These are phyloP conservation scores for Podospora sp. DNA, from an alignment of 495 filamentous ascomycete species.

Conservation along the genomic window DNA sequence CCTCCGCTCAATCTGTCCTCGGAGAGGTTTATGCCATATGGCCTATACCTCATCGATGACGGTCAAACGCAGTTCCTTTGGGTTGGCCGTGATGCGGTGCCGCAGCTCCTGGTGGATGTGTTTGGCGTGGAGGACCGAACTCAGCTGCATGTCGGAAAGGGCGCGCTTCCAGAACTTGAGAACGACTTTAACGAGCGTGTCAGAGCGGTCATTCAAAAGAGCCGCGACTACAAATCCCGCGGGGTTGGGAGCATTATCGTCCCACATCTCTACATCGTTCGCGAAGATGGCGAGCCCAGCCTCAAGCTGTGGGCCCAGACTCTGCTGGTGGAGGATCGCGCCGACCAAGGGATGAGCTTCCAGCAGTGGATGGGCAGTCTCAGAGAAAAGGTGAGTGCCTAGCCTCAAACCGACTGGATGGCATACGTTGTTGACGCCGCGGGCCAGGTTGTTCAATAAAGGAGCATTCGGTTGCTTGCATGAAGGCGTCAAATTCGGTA, in stretches of 20 bases:
- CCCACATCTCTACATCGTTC: conserved; percentile 89
- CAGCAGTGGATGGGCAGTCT: conserved; percentile 89
- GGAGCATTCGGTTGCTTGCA: conserved; percentile 9
- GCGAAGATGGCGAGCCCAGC: conserved; percentile 93
- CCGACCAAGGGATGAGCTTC: conserved; percentile 89
- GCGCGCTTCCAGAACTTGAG: conserved; percentile 78
- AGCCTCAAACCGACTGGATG: conserved; percentile 1
- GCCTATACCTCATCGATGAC: conserved; percentile 97
- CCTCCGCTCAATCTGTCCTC: conserved; percentile 85
- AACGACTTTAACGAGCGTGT: conserved; percentile 96
- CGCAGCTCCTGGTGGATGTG: conserved; percentile 84
- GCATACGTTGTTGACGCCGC: conserved; percentile 23
- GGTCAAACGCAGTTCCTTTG: conserved; percentile 97
- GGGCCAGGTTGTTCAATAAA: conserved; percentile 49
- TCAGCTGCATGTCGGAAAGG: conserved; percentile 89
- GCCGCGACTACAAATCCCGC: conserved; percentile 77
- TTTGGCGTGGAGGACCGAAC: conserved; percentile 81
- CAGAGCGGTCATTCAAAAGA: conserved; percentile 88
- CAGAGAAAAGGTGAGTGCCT: conserved; percentile 82
- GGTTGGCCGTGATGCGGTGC: conserved; percentile 91
- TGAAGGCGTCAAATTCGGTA: conserved; percentile 12
- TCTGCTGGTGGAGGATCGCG: conserved; percentile 90
- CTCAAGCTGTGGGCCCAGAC: conserved; percentile 97
- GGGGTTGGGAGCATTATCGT: conserved; percentile 89
- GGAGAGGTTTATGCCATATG: conserved; percentile 83